Percentiles rank a stretch among this genome's conserved stretches.
Evolutionary conservation across 495 filamentous ascomycete genomes (phyloP).

Genomic region (Zalerion maritima): DNA sequence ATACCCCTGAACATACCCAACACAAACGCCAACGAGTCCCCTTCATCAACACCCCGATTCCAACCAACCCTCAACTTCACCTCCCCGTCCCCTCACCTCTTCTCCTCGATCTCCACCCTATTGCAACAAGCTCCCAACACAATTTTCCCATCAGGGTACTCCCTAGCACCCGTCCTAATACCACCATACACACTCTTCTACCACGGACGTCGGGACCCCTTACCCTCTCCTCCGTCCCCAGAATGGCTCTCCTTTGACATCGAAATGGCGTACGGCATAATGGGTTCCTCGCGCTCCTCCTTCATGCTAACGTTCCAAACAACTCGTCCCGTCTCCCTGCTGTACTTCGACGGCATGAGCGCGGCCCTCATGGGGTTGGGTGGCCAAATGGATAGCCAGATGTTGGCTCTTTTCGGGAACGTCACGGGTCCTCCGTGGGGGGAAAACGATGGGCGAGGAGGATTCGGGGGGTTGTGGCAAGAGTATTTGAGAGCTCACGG

Average conservation of each 20-base stretch:
- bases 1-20: too few relatives aligned
- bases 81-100: slow-evolving; percentile 22
- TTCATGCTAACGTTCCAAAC: slow-evolving; percentile 28
- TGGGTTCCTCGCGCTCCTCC: slow-evolving; percentile 19
- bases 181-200: slow-evolving; percentile 25
- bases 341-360: slow-evolving; percentile 32
- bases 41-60: too few relatives aligned
- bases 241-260: slow-evolving; percentile 33
- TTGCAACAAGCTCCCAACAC: slow-evolving; percentile 29
- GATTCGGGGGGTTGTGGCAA: slow-evolving; percentile 15
- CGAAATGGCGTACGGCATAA: slow-evolving; percentile 33
- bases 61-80: slow-evolving; percentile 27
- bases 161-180: slow-evolving; percentile 22
- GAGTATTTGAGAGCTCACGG: slow-evolving; percentile 26
- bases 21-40: too few relatives aligned
- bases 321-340: slow-evolving; percentile 16
- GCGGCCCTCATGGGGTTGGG: slow-evolving; percentile 19
- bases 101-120: slow-evolving; percentile 24
- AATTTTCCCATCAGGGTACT: slow-evolving; percentile 27
- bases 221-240: slow-evolving; percentile 20
- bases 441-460: too few relatives aligned
- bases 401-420: slow-evolving; percentile 27
- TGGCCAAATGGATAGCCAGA: slow-evolving; percentile 24
- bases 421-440: slow-evolving; percentile 11
- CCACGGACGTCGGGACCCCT: slow-evolving; percentile 22